Base-by-base conservation (phyloP, 2,329 filamentous ascomycete species). In the Stachybotrys chartarum region DNA sequence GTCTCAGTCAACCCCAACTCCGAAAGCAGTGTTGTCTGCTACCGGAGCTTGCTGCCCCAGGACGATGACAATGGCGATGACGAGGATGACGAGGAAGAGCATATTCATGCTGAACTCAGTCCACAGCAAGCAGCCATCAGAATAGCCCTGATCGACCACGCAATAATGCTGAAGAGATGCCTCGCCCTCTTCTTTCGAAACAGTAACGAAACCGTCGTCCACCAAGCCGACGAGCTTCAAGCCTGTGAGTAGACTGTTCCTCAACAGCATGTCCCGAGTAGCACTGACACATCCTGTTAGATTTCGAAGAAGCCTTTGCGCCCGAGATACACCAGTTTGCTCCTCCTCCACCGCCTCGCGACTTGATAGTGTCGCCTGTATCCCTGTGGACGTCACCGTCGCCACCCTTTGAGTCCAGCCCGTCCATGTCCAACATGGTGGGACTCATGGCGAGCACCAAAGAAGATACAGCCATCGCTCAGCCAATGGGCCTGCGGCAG, bases 141-240 rank as follows among this genome's bases (percentile, higher is more conserved):
- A 65, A 88, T 92, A 68, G 89, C 91, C 1, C 79, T 97, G 32
- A 81, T 96, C 47, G 94, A 97, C 65, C 92, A 97, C 70, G 90
- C 91, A 3, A 81, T 96, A 57, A 86, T 90, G 70, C 85, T 97
- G 63, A 91, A 93, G 74, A 85, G 90, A 60, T 93, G 90, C 64
- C 72, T 97, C 59, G 78, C 78, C 5, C 78, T 85, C 62, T 90
- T 90, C 69, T 79, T 80, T 56, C 84, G 81, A 69, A 84, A 79
- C 74, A 80, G 71, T 45, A 84, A 81, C 70, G 83, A 77, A 69
- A 79, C 74, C 70, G 84, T 82, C 68, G 77, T 71, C 63, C 76
- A 72, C 58, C 76, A 74, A 49, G 75, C 82, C 35, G 79, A 82
- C 64, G 84, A 88, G 66, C 75, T 91, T 42, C 77, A 81, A 58